Evolutionary conservation across 1,284 basidiomycete genomes (phyloP).

Genomic region (Austroboletus novae-zelandiae): DNA sequence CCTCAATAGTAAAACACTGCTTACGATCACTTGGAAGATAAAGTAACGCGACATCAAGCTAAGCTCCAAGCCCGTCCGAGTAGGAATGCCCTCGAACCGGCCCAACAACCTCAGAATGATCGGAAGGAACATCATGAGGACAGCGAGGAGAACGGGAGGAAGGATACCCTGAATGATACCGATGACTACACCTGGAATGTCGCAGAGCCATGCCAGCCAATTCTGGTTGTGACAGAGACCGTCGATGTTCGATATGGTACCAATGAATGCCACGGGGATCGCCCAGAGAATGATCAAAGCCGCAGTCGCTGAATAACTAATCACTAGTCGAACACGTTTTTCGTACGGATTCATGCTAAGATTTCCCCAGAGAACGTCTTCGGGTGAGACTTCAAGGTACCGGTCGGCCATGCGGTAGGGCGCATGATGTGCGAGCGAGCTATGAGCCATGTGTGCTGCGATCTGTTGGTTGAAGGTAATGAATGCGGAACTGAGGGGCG

Average conservation of each 20-base stretch:
- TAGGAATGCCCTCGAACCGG: conserved; percentile 79
- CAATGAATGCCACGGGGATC: conserved; percentile 82
- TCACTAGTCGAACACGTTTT: conserved; percentile 56
- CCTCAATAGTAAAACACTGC: conserved; percentile 30
- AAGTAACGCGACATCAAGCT: conserved; percentile 92
- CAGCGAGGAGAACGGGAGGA: conserved; percentile 80
- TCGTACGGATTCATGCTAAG: conserved; percentile 90
- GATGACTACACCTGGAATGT: conserved; percentile 56
- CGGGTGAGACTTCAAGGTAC: conserved; percentile 73
- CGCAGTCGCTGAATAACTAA: conserved; percentile 62
- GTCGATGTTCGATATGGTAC: conserved; percentile 80
- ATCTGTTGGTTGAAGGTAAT: conserved; percentile 93
- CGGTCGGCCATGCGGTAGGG: conserved; percentile 73
- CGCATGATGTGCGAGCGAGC: conserved; percentile 71
- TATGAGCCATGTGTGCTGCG: conserved; percentile 83
- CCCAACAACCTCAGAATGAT: conserved; percentile 80
- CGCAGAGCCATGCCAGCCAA: conserved; percentile 86
- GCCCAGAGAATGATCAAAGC: conserved; percentile 73
- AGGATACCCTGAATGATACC: conserved; percentile 93
- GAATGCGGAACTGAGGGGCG: conserved; percentile 83
- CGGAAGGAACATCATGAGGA: conserved; percentile 91
- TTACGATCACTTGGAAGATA: conserved; percentile 85
- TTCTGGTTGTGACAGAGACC: conserved; percentile 60
- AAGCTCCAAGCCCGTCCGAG: conserved; percentile 80
- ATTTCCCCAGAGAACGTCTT: conserved; percentile 91